Evolutionary conservation across 108 stramenopile species (phyloP), one percentile per base, ranked within the genome.

Genomic region (Cyclostephanos invisitatus): DNA sequence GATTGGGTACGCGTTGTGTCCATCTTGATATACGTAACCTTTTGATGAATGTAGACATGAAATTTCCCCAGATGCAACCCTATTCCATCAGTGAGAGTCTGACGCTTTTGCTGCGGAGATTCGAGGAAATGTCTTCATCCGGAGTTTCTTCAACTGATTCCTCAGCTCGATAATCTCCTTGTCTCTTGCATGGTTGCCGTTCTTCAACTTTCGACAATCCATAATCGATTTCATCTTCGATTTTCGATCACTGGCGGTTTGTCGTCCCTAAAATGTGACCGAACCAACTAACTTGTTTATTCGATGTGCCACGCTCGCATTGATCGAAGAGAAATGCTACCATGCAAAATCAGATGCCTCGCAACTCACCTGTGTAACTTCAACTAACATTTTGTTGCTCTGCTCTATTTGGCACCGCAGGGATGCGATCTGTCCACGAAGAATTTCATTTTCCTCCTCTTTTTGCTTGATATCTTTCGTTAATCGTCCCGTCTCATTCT

Each of bases 401-500:
- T 61, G 36, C 17, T 61, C 40, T 5, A 61, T 42, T 61, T 61
- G 60, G 18, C 8, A 18, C 21, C n/a, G 0, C 0, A 61, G 18
- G 3, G 17, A 5, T 2, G 36, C 11, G 17, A 61, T 22, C 21
- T 61, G 36, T 18, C 40, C 60, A 0, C 7, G 60, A 42, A 59
- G 58, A 5, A 59, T 18, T 17, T 21, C 5, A 21, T 61, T 61
- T 18, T 61, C 40, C 5, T 36, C 8, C 10, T 61, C 32, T 40
- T 38, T 61, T 7, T 61, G 60, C 3, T 61, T 36, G 37, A 61
- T 61, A 9, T 61, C 60, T 5, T 44, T 61, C 4, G 36, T 40
- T n/a, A 61, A 42, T 17, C 60, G 40, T 5, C 40, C 37, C 9
- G 60, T 40, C 60, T 61, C 60, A 11, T 61, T 61, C 60, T 61